Base-by-base conservation (phyloP, 768 basidiomycete species). In the Mycena pura region DNA sequence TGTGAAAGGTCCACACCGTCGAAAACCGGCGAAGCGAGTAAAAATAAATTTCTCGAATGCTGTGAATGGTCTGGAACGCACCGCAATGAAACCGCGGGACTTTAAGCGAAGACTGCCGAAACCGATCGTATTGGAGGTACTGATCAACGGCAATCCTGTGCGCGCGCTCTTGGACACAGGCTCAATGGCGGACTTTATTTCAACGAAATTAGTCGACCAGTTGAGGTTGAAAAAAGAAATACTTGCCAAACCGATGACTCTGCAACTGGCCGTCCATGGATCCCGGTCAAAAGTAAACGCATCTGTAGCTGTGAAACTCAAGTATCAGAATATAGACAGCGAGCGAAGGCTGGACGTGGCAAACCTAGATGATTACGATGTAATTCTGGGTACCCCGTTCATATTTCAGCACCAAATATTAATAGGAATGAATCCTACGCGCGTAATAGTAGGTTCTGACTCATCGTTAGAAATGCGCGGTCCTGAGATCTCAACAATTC, bases 101-200 rank as follows among this genome's bases (percentile, higher is more conserved):
- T 61, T 61, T n/a, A 61, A 55, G 19, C 60, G 52, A 2, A 14
- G 52, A 0, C 17, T 54, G 6, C 59, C 59, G 3, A 2, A 25
- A 1, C 59, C 43, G 22, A 54, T 53, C 0, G 28, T 61, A 11
- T 27, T 61, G 0, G 44, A 61, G 14, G 44, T 25, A 9, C 11
- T 19, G 11, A 21, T 60, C 9, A 52, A 60, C 21, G 50, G 38
- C 4, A 21, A 47, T 5, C 22, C 51, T 7, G 51, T 41, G 1
- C 59, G 51, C 0, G 59, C 51, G 11, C 3, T 61, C n/a, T 2
- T 61, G 19, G 59, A 61, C 19, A 54, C 51, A 0, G 59, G 59
- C 3, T 77, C 76, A 0, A 52, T 72, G 34, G 68, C 70, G 6
- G 76, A 77, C 54, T 75, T 77, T 40, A 68, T 77, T 19, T 72